phyloP scores from a whole-genome alignment of 768 basidiomycete species.

The Vararia minispora region DNA sequence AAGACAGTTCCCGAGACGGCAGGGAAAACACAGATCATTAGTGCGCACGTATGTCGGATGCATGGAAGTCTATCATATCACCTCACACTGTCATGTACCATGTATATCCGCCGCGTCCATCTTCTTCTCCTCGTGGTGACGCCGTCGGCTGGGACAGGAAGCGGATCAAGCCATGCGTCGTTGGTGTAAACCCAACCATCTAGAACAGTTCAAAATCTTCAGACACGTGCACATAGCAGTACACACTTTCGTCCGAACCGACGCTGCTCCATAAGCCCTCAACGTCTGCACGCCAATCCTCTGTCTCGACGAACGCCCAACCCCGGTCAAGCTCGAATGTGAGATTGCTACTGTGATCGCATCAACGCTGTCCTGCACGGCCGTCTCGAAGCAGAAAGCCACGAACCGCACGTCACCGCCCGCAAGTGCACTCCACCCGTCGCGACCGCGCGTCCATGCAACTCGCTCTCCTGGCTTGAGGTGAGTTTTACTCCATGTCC shows the following conservation, averaged over 20 bases:
- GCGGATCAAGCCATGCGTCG: constrained; percentile 56
- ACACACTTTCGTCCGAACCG: constrained; percentile 26
- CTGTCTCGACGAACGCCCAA: constrained; percentile 66
- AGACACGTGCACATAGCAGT: constrained; percentile 2
- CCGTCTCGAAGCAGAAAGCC: constrained; percentile 4
- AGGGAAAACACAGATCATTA: too few species aligned
- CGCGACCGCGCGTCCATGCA: constrained; percentile 61
- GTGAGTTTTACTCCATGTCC: constrained; percentile 27
- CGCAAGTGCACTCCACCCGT: constrained; percentile 53
- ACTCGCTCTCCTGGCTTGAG: constrained; percentile 35
- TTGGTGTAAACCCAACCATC: constrained; percentile 81
- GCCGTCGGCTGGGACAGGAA: constrained; percentile 27
- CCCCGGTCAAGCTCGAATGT: constrained; percentile 67
- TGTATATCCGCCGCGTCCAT: constrained; percentile 67
- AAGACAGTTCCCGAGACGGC: too few species aligned
- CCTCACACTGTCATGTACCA: constrained; percentile 23
- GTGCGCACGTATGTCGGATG: too few species aligned
- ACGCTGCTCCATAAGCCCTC: constrained; percentile 42
- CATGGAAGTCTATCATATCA: too few species aligned
- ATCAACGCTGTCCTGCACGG: constrained; percentile 4
- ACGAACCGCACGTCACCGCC: constrained; percentile 56
- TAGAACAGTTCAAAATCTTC: constrained; percentile 15
- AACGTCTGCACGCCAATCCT: constrained; percentile 67
- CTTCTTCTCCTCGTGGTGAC: constrained; percentile 54
- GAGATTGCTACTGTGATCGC: constrained; percentile 53